Evolutionary conservation across 2,329 filamentous ascomycete species (phyloP), one percentile per base, ranked within the genome.

Genomic region (Ceratocystis diversiconidia): DNA sequence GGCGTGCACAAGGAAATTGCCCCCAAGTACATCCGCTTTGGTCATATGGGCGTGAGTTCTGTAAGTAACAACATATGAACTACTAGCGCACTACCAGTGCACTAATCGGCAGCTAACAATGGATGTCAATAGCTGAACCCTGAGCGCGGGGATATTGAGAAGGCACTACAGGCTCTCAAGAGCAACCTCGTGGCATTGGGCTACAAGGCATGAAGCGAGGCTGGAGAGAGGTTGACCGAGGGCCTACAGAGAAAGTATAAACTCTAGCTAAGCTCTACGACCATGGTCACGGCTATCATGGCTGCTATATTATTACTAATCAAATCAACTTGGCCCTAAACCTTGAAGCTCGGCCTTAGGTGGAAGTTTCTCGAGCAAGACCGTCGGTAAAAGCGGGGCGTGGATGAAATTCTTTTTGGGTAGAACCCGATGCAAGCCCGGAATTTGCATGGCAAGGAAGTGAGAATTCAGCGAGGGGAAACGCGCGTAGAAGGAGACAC

Each of bases 1-100:
- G 94, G 94, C 68, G 82, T 99, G 71, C 94, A 99, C 80, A 96
- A 94, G 82, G 90, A 95, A 74, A 95, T 96, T 75, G 92, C 89
- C 2, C 79, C 88, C 69, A 94, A 89, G 79, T 99, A 99, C 75
- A 89, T 99, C 70, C 85, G 94, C 32, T 94, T 99, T 72, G 94
- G 94, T 55, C 94, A 97, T 76, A 99, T 99, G 94, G 94, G 94
- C 70, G 90, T 97, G 69, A 94, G 88, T 73, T 88, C 92, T 70
- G 84, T 86, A 77, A 77, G 84, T 80, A 30, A 69, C 73, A 69
- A 72, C 65, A 43, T 55, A 48, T 28, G 1, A 5, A 12, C 36
- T 15, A 41, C 36, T 41, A 41, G 36, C 36, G 36, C 36, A 41
- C 10, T 41, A 41, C 36, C 12, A 4, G 36, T 41, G 36, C 36